Evolutionary conservation across 805 yeast genomes (phyloP).

Genomic region (Ogataea angusta): DNA sequence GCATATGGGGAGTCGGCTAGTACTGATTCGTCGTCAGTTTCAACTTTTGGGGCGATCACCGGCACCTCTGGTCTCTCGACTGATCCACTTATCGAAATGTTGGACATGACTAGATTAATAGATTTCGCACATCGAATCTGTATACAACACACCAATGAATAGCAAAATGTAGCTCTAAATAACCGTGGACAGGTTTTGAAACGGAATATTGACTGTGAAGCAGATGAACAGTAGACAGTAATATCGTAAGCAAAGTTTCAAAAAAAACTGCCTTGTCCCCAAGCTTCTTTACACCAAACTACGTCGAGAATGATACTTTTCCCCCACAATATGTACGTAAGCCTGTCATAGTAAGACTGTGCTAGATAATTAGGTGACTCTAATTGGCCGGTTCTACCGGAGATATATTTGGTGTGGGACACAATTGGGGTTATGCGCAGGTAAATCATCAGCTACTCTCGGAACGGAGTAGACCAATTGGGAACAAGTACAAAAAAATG

Average conservation of each 20-base stretch:
- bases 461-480: conserved; percentile 10
- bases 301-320: conserved; percentile 1
- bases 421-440: neutral
- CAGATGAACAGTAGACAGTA: neutral
- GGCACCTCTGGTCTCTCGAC: conserved; percentile 4
- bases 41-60: conserved; percentile 9
- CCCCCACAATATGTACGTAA: conserved; percentile 7
- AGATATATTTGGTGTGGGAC: neutral
- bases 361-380: conserved; percentile 2
- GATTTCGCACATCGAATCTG: conserved; percentile 4
- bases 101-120: conserved; percentile 3
- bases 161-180: neutral
- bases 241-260: neutral
- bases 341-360: neutral
- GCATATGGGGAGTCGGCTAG: conserved; percentile 2
- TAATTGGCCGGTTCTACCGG: conserved; percentile 11
- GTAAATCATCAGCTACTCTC: neutral
- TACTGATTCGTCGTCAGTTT: conserved; percentile 7
- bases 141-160: neutral
- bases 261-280: neutral
- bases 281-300: conserved; percentile 7
- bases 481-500: neutral
- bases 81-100: conserved; percentile 6
- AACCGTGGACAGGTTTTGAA: neutral
- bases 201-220: neutral